Percentiles rank a stretch among this genome's conserved stretches.
Evolutionary conservation across 2,329 filamentous ascomycete species (phyloP).

Genomic region (Ophiocordyceps unilateralis): DNA sequence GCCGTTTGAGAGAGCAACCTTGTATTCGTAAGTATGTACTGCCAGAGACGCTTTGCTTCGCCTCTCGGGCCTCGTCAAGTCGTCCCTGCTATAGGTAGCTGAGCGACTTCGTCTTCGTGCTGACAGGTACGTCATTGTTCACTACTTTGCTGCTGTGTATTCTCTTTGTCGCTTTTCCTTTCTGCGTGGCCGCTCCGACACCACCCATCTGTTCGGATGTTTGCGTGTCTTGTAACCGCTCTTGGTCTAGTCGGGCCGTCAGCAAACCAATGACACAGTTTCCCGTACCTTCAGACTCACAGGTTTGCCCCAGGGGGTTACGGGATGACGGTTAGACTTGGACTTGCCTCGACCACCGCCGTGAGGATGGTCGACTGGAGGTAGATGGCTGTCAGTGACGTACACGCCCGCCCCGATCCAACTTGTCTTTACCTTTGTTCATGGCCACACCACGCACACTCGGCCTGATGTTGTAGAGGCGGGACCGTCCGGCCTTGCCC

Average conservation of each 20-base stretch:
- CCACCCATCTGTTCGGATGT: slow-evolving; percentile 77
- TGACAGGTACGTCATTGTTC: no score
- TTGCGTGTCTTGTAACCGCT: slow-evolving; percentile 83
- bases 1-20: no score
- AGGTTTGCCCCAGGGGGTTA: slow-evolving; percentile 90
- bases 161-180: slow-evolving; percentile 64
- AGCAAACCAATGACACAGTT: background rate
- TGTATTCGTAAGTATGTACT: no score
- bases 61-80: no score
- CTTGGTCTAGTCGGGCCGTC: slow-evolving; percentile 40
- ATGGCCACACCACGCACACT: slow-evolving; percentile 96
- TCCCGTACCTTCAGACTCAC: slow-evolving; percentile 36
- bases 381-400: slow-evolving; percentile 2
- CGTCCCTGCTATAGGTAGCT: no score
- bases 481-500: slow-evolving; percentile 84
- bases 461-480: slow-evolving; percentile 87
- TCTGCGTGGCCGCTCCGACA: slow-evolving; percentile 68
- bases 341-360: slow-evolving; percentile 98
- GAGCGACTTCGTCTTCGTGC: no score
- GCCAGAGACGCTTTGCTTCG: no score
- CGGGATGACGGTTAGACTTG: slow-evolving; percentile 91
- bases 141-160: background rate
- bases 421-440: slow-evolving; percentile 58
- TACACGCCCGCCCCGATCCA: no score
- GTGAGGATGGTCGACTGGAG: slow-evolving; percentile 76